Evolutionary conservation across 257 asterid species (phyloP), one percentile per base, ranked within the genome.

Genomic region (Gentiana macrophylla): DNA sequence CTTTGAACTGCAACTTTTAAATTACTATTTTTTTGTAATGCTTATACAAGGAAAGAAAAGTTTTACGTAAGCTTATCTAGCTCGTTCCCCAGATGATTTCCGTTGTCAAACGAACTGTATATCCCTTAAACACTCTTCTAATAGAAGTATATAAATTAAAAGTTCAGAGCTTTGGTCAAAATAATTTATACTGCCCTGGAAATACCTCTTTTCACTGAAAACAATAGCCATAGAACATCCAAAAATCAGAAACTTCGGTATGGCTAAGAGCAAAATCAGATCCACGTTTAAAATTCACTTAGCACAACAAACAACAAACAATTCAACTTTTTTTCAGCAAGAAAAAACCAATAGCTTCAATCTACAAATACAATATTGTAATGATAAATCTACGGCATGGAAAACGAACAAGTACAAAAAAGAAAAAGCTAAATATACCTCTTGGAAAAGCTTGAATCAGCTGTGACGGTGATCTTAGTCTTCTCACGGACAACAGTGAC

Each of bases 401-500:
- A 8, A 32, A 51, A 51, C 10, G 56, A 2, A 33, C 24, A 7
- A 36, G 3, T 11, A 9, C n/a, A 10, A 10, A 35, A 10, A 5
- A 4, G 35, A 38, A n/a, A 1, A 1, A 52, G 6, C 8, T 45
- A 60, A 34, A 3, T 5, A 33, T 65, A 76, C 79, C 82, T 15
- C 63, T 76, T 76, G 55, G 82, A 76, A 65, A 76, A 76, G 67
- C 37, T 65, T 64, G 76, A 48, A 37, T 72, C 82, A 15, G 76
- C 63, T 1, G 78, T 66, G 56, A 76, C 79, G 32, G 77, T 69
- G 53, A 76, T 65, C 69, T 76, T 76, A 46, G 63, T 66, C 66
- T 76, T 76, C 46, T 76, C 82, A 44, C 82, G 82, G 10, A 64
- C 48, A 36, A 76, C 64, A 47, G 74, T 67, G 37, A 76, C 82